A percentile compares a stretch with the other conserved stretches of the same genome.
These are phyloP conservation scores for Acanthamoeba polyphaga DNA, from an alignment of 208 protist genomes.

Conservation along the genomic window DNA sequence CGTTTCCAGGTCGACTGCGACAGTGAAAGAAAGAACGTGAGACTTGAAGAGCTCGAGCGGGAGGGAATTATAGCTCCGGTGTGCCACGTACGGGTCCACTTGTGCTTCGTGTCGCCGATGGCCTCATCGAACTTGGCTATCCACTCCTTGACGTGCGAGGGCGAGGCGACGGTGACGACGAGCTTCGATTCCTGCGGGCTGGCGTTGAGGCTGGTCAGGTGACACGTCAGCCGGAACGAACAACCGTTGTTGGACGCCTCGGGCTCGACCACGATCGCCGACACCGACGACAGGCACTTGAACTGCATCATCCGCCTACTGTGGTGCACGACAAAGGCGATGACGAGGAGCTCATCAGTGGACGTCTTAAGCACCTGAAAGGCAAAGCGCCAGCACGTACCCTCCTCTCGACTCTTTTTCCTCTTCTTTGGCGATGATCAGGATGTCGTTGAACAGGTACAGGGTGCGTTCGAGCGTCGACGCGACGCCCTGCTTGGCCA, in stretches of 20 bases:
- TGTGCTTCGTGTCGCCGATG: constrained; percentile 25
- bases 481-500: neutral
- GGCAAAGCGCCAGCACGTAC: neutral
- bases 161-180: constrained; percentile 12
- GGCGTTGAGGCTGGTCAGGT: constrained; percentile 41
- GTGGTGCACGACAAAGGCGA: too few species aligned
- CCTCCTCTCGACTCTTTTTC: constrained; percentile 6
- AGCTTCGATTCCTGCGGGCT: neutral
- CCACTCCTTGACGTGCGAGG: constrained; percentile 18
- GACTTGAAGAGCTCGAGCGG: neutral
- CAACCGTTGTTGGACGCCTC: neutral
- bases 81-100: constrained; percentile 5
- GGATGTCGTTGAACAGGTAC: constrained; percentile 65
- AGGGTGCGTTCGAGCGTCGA: constrained; percentile 1
- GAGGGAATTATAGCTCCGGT: neutral
- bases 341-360: neutral
- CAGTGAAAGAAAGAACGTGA: neutral
- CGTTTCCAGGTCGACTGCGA: constrained; percentile 19
- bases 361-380: neutral
- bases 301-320: neutral
- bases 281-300: constrained; percentile 41
- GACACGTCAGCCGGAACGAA: neutral
- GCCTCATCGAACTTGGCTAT: constrained; percentile 40
- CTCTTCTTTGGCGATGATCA: constrained; percentile 63
- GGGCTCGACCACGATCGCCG: neutral